Base-by-base conservation (phyloP, 164 flowering plant genomes). In the Amborella trichopoda region DNA sequence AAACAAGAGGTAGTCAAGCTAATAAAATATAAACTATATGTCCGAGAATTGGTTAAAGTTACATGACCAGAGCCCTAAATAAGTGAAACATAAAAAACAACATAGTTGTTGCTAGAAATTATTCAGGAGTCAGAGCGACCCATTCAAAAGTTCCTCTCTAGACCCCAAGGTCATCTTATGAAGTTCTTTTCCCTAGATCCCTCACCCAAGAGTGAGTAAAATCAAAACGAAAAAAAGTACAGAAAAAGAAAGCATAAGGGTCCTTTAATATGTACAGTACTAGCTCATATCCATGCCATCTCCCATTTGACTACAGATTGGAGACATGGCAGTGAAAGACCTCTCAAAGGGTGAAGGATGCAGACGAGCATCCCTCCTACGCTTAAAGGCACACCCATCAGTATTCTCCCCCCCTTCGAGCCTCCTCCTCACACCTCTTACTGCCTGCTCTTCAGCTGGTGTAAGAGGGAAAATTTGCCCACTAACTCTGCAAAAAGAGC, bases 281-380 rank as follows among this genome's bases (percentile, higher is more conserved):
- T 74, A 81, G 74, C 68, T 91, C 81, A 76, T 65, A 58, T 91
- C 96, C 96, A 86, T 87, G 69, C 89, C 90, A 56, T 91, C 98
- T 61, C 93, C 94, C 66, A 81, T 66, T 73, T 67, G 93, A 72
- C 90, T 81, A 80, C 90, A 80, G 71, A 91, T 82, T 45, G 96
- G 96, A 68, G 71, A 60, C 50, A 73, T 87, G 57, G 87, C 75
- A 70, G 63, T 49, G 68, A 86, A 73, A 26, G 94, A 76, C 72
- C 88, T 81, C 86, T 91, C 96, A 50, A 91, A 91, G 34, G 95
- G 93, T 58, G 94, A 91, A 60, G 95, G 83, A 59, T 73, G 80
- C 55, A 69, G 61, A 56, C 77, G 79, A 11, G 86, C 70, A 65
- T 68, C 79, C 23, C 46, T n/a, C 46, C 95, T 73, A 65, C 96